Conservation (phyloP, 805 yeast genomes). For the Pichia rugopelliculosa region DNA sequence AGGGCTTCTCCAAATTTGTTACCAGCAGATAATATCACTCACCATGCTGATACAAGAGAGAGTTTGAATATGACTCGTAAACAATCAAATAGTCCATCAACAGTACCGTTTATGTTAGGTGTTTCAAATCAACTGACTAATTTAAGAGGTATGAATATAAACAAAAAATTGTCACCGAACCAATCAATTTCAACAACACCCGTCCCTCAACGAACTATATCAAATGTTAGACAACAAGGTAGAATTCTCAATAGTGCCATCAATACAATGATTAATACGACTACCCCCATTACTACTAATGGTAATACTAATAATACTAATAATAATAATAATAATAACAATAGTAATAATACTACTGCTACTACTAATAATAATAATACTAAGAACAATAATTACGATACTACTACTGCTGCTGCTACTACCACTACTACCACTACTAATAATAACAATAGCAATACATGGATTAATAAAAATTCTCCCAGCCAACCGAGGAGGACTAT, state of each 20-base stretch:
- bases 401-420: background rate
- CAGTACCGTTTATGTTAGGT: background rate
- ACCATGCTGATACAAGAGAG: background rate
- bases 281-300: background rate
- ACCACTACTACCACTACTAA: too few species aligned
- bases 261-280: constrained; percentile 1
- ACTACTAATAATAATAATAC: too few species aligned
- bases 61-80: background rate
- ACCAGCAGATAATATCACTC: background rate
- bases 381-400: too few species aligned
- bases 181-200: background rate
- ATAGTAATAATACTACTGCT: too few species aligned
- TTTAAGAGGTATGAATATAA: constrained; percentile 2
- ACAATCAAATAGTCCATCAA: constrained; percentile 1
- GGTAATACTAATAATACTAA: too few species aligned
- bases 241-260: background rate
- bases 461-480: background rate
- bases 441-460: background rate
- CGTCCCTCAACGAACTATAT: background rate
- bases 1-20: constrained; percentile 1
- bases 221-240: background rate
- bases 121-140: constrained; percentile 1
- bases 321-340: too few species aligned
- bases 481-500: background rate
- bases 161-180: background rate